Base-by-base conservation (phyloP, 2,329 filamentous ascomycete genomes). In the Colletotrichum theobromicola region DNA sequence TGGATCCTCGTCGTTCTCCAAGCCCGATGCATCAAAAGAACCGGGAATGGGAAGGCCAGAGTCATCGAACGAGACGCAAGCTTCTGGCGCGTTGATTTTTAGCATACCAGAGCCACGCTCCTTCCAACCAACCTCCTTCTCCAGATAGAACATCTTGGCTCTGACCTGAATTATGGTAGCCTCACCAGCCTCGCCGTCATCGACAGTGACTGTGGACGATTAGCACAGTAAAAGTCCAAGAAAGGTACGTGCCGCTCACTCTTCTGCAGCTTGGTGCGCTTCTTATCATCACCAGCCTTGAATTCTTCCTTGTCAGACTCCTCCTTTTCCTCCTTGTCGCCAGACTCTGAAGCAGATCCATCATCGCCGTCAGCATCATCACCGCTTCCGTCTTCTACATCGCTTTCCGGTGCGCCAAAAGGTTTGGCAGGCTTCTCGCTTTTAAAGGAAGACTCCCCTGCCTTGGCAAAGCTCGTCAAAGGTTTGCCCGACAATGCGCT, bases 111-210 rank as follows among this genome's bases (percentile, higher is more conserved):
- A 90, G 15, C 96, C 96, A 67, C 96, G 92, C 85, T 98, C 96
- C 83, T 96, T 96, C 96, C 96, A 98, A 61, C 92, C 92, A 69
- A 90, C 89, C 42, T 88, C 88, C 77, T 91, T 91, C 77, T 94
- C 92, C 79, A 97, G 94, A 72, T 93, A 90, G 85, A 95, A 98
- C 73, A 98, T 90, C 83, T 97, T 98, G 24, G 95, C 94, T 77
- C 96, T 93, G 74, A 94, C 92, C 58, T 92, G 90, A 80, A 96
- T 90, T 63, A 95, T 85, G 2, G 94, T 96, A 24, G 88, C 88
- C 82, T 98, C 96, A 63, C 92, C 92, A 79, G 95, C 92, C 84
- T 98, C 96, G 70, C 96, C 96, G 66, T 97, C 96, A 81, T 98
- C 94, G 55, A 96, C 90, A 62, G 87, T 85, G 32, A 93, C 91